Conservation (phyloP, 805 yeast species). For the Blastobotrys robertii region DNA sequence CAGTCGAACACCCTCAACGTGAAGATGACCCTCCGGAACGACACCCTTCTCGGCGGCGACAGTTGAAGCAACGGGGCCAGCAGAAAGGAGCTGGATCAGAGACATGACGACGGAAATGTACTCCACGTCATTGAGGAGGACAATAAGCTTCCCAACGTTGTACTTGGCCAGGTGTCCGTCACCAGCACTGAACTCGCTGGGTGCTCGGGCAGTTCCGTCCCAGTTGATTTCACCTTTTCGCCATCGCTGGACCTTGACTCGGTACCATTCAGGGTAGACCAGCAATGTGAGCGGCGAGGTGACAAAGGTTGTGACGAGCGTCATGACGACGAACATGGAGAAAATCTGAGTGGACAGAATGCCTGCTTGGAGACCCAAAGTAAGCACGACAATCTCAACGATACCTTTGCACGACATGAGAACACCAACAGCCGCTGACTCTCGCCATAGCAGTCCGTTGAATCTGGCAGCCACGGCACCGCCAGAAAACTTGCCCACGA, state of each 20-base stretch:
- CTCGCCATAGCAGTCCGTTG: constrained; percentile 60
- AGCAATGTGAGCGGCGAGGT: constrained; percentile 65
- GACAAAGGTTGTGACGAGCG: constrained; percentile 64
- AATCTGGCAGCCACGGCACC: constrained; percentile 56
- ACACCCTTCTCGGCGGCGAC: too few species aligned
- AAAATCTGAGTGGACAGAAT: constrained; percentile 56
- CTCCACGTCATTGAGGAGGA: constrained; percentile 24
- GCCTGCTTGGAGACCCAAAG: constrained; percentile 61
- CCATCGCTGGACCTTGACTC: constrained; percentile 14
- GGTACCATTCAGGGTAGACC: constrained; percentile 43
- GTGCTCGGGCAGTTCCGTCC: constrained; percentile 21
- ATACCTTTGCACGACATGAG: constrained; percentile 86
- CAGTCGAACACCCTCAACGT: constrained; percentile 44
- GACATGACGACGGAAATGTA: constrained; percentile 24
- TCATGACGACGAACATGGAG: constrained; percentile 80
- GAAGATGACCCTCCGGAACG: constrained; percentile 10
- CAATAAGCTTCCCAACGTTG: constrained; percentile 13
- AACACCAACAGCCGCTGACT: constrained; percentile 65
- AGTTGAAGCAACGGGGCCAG: constrained; percentile 1
- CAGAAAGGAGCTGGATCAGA: constrained; percentile 20
- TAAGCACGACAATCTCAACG: constrained; percentile 72
- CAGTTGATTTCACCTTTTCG: constrained; percentile 24
- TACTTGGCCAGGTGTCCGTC: constrained; percentile 13
- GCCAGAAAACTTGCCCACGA: constrained; percentile 57
- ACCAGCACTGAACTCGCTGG: not conserved